phyloP scores from a whole-genome alignment of 371 early-diverging fungal genomes.

The Circinella umbellata region DNA sequence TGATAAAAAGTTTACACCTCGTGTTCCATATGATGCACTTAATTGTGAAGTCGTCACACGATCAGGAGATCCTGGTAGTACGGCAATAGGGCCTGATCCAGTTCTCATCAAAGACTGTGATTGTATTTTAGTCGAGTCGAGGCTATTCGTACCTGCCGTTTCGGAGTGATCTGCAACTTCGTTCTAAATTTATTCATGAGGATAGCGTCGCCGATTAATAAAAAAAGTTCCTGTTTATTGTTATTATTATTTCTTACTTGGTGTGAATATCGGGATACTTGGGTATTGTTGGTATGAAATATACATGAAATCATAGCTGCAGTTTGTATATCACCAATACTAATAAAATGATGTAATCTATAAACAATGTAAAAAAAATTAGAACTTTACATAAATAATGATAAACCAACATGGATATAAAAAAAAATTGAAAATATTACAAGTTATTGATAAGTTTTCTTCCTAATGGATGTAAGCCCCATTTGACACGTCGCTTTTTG shows the following conservation, averaged over 20 bases:
- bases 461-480: conserved; percentile 81
- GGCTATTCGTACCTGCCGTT: not conserved
- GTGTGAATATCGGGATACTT: not conserved
- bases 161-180: not conserved
- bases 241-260: not conserved
- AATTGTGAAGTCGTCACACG: conserved; percentile 27
- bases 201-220: not conserved
- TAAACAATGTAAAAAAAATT: not conserved
- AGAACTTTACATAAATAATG: too few relatives aligned
- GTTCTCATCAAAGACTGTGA: conserved; percentile 16
- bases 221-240: too few relatives aligned
- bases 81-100: conserved; percentile 20
- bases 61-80: conserved; percentile 14
- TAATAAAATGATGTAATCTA: conserved; percentile 70
- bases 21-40: conserved; percentile 43
- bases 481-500: conserved; percentile 50
- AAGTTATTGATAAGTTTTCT: conserved; percentile 60
- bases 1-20: conserved; percentile 31
- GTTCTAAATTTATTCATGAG: not conserved
- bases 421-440: conserved; percentile 29
- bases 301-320: conserved; percentile 84
- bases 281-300: conserved; percentile 39
- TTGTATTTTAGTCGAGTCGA: conserved; percentile 3
- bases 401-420: too few relatives aligned
- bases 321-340: conserved; percentile 82